These are phyloP conservation scores for Aspergillus amoenus DNA, from an alignment of 2,329 filamentous ascomycete genomes.

Conservation along the genomic window DNA sequence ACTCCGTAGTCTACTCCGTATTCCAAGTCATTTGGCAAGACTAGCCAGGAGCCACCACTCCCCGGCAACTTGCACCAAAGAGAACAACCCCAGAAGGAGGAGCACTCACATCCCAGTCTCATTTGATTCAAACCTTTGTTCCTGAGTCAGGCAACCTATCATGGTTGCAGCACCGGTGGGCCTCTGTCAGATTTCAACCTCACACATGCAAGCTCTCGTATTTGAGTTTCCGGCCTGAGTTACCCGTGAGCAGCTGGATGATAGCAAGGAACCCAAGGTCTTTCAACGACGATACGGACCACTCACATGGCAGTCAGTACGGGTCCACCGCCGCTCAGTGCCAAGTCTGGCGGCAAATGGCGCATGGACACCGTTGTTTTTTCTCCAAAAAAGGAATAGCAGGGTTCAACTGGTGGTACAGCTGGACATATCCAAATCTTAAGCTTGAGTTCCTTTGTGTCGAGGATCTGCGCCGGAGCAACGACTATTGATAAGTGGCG, in stretches of 20 bases:
- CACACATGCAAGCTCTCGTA: not conserved
- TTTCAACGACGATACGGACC: not conserved
- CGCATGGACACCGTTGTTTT: not conserved
- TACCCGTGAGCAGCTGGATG: not conserved
- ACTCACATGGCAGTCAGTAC: not conserved
- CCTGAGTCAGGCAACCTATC: conserved; percentile 7
- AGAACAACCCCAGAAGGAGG: not conserved
- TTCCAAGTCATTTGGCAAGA: conserved; percentile 1
- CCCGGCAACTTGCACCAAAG: not conserved
- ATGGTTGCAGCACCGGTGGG: not conserved
- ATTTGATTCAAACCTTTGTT: not conserved
- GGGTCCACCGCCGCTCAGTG: conserved; percentile 1
- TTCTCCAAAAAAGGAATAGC: not conserved
- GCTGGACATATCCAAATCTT: not conserved
- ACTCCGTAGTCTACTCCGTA: not conserved
- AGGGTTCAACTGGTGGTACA: not conserved
- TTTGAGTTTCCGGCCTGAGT: not conserved
- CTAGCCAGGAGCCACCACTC: not conserved
- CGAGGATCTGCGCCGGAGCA: conserved; percentile 5
- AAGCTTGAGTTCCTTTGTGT: conserved; percentile 1
- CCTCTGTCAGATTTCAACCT: not conserved
- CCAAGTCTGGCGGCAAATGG: conserved; percentile 12
- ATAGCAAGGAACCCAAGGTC: not conserved
- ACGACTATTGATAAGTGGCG: conserved; percentile 9
- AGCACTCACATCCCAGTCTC: not conserved